These are phyloP conservation scores for Mikania micrantha DNA, from an alignment of 129 eudicot genomes.

Conservation along the genomic window DNA sequence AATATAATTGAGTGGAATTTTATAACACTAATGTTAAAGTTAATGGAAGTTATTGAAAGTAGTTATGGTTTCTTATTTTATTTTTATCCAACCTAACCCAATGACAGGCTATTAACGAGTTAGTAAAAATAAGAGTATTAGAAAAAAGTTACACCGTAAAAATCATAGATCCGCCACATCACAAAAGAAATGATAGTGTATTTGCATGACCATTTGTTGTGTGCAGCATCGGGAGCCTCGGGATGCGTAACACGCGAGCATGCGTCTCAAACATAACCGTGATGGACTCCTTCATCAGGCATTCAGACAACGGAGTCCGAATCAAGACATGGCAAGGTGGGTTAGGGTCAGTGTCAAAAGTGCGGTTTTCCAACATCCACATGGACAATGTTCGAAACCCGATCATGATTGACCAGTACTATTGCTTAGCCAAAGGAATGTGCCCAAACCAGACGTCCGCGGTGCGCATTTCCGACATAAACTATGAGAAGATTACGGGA, in stretches of 20 bases:
- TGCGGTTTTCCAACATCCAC: conserved; percentile 60
- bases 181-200: no score
- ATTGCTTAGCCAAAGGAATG: conserved; percentile 48
- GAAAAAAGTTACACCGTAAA: no score
- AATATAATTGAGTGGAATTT: no score
- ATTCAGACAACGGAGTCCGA: conserved; percentile 88
- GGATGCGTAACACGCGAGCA: conserved; percentile 65
- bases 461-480: conserved; percentile 40
- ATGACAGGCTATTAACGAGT: no score
- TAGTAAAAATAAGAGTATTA: no score
- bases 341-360: conserved; percentile 64
- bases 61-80: no score
- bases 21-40: no score
- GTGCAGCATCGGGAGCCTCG: conserved; percentile 86
- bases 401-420: conserved; percentile 84
- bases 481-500: conserved; percentile 56
- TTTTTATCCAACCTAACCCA: no score
- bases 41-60: no score
- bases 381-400: conserved; percentile 96
- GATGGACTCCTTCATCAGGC: conserved; percentile 50
- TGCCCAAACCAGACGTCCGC: conserved; percentile 84
- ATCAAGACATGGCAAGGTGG: conserved; percentile 99
- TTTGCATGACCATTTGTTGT: background rate
- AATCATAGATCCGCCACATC: no score
- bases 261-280: conserved; percentile 78